phyloP scores from a whole-genome alignment of 768 basidiomycete genomes.

The Ramaria rubella region DNA sequence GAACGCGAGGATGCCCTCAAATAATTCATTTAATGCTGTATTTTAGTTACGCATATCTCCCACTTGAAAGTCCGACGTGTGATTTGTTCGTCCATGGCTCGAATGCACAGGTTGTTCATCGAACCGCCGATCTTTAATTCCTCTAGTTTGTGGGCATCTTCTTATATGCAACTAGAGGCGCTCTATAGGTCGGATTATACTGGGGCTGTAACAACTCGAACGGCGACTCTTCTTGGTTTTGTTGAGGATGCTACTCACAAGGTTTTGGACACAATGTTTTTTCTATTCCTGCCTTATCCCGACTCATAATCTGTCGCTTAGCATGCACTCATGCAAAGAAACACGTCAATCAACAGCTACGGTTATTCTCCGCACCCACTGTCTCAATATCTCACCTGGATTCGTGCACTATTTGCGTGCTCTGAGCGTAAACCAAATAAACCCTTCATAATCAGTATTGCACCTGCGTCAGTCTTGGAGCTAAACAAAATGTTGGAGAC shows the following conservation, averaged over 20 bases:
- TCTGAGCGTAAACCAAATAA: constrained; percentile 32
- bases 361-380: constrained; percentile 82
- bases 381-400: constrained; percentile 57
- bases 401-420: constrained; percentile 40
- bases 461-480: constrained; percentile 47
- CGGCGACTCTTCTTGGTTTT: constrained; percentile 65
- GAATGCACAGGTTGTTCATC: constrained; percentile 49
- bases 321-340: constrained; percentile 17
- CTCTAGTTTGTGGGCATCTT: constrained; percentile 78
- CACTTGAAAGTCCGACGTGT: constrained; percentile 2
- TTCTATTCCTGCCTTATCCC: background rate
- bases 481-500: constrained; percentile 49
- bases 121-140: constrained; percentile 68
- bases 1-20: constrained; percentile 92
- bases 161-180: constrained; percentile 51
- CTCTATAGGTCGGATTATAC: constrained; percentile 64
- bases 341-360: constrained; percentile 74
- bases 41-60: background rate
- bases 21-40: constrained; percentile 27
- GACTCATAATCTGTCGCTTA: background rate
- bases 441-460: constrained; percentile 77
- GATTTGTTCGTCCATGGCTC: constrained; percentile 57
- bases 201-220: constrained; percentile 77
- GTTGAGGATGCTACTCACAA: constrained; percentile 56
- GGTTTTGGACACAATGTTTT: constrained; percentile 32